These are phyloP conservation scores for Kodamaea derodonti DNA, from an alignment of 1,139 yeast species.

Conservation along the genomic window DNA sequence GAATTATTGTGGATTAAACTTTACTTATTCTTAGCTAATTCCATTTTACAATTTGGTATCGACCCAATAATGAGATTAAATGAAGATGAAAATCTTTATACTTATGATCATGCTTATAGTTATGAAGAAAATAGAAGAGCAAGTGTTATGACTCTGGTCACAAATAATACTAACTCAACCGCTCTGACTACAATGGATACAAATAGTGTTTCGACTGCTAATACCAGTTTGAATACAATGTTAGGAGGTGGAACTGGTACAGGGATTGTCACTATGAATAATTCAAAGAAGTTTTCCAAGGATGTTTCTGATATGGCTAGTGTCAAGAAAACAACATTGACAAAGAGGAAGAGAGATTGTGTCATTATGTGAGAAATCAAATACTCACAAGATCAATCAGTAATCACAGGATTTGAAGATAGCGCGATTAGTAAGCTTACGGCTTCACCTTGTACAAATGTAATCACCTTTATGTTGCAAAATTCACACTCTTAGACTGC, in stretches of 20 bases:
- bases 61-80: conserved; percentile 47
- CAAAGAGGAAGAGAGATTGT: conserved; percentile 34
- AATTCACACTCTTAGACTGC: no score
- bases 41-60: conserved; percentile 59
- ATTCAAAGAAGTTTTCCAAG: conserved; percentile 4
- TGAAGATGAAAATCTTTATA: conserved; percentile 3
- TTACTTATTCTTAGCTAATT: conserved; percentile 60
- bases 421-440: no score
- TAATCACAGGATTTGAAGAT: no score
- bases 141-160: conserved; percentile 15
- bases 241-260: conserved; percentile 1
- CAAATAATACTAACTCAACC: conserved; percentile 11
- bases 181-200: conserved; percentile 6
- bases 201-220: conserved; percentile 4
- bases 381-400: no score
- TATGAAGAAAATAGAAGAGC: conserved; percentile 12
- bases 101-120: conserved; percentile 1
- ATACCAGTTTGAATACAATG: conserved; percentile 1
- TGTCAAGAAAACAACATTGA: conserved; percentile 16
- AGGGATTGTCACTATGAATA: conserved; percentile 1
- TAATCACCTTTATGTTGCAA: no score
- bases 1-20: conserved; percentile 73
- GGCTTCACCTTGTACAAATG: no score
- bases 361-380: conserved; percentile 30
- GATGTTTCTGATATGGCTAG: conserved; percentile 1